Base-by-base conservation (phyloP, 2,329 filamentous ascomycete species). In the Madurella mycetomatis region DNA sequence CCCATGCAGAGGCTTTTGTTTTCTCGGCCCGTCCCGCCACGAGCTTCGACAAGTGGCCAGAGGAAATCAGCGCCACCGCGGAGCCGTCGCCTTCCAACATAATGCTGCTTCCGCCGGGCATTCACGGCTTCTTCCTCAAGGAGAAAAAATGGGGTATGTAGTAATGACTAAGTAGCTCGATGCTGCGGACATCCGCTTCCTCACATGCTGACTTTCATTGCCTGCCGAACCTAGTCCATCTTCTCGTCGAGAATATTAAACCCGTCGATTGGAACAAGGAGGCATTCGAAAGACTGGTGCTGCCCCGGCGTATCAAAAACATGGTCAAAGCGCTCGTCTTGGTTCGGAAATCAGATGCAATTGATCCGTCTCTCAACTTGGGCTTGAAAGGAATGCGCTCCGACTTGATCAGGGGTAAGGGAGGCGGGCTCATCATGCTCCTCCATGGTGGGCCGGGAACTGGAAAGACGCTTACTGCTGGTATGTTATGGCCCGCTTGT, bases 381-480 rank as follows among this genome's bases (percentile, higher is more conserved):
- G 47, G 37, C 25, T 13, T 32, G 9, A 16, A 32, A 11, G 34
- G 34, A 37, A 34, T 44, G 5, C 18, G 30, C 13, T 39, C 43
- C 9, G 69, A 72, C 39, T 8, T 72, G 0, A 68, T 70, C 12
- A 39, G 31, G 1, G 64, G 62, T 1, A 70, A 70, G 41, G 68
- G 67, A 5, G 67, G 64, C 9, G 67, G 68, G 2, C 57, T 70
- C 1, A 64, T 69, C 12, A 47, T 69, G 12, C 56, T 70, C 0
- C 59, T 70, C 1, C 66, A 69, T 41, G 67, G 68, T 2, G 54
- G 58, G 2, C 68, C 68, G 1, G 68, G 67, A 0, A 68, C 64
- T 4, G 67, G 68, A 0, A 70, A 70, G 30, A 69, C 68, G 1
- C 48, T 69, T 4, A 70, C 68, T n/a, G 51, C 51, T 8, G 51